Evolutionary conservation across 495 filamentous ascomycete genomes (phyloP).

Genomic region (Parachaetomium inaequale): DNA sequence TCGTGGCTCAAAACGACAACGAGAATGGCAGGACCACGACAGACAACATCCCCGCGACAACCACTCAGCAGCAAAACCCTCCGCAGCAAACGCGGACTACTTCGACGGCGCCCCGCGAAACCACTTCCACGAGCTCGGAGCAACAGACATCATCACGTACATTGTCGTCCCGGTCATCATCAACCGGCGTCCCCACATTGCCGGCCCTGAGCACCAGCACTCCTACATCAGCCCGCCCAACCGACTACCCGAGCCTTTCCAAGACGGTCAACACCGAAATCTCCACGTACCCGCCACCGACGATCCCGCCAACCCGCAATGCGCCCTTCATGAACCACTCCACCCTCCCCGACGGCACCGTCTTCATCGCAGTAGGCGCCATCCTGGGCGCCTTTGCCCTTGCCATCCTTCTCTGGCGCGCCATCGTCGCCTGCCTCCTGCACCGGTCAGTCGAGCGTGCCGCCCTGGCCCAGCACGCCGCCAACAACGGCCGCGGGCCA

Average conservation of each 20-base stretch:
- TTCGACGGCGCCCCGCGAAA: not conserved
- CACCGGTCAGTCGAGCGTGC: slow-evolving; percentile 85
- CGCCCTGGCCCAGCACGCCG: slow-evolving; percentile 62
- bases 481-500: slow-evolving; percentile 41
- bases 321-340: slow-evolving; percentile 96
- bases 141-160: not conserved
- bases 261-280: slow-evolving; percentile 35
- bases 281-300: slow-evolving; percentile 56
- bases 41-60: slow-evolving; percentile 1
- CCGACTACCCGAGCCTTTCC: slow-evolving; percentile 20
- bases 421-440: slow-evolving; percentile 83
- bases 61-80: not conserved
- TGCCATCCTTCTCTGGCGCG: slow-evolving; percentile 81
- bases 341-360: slow-evolving; percentile 85
- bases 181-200: not conserved
- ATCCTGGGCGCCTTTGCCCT: slow-evolving; percentile 77
- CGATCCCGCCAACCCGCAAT: slow-evolving; percentile 73
- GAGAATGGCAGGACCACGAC: slow-evolving; percentile 6
- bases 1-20: slow-evolving; percentile 34
- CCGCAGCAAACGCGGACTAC: not conserved
- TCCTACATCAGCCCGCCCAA: not conserved
- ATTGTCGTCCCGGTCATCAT: not conserved
- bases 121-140: not conserved
- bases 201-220: slow-evolving; percentile 5
- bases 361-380: slow-evolving; percentile 93